phyloP scores from a whole-genome alignment of 2,329 filamentous ascomycete genomes.

The Aureobasidium zeae region DNA sequence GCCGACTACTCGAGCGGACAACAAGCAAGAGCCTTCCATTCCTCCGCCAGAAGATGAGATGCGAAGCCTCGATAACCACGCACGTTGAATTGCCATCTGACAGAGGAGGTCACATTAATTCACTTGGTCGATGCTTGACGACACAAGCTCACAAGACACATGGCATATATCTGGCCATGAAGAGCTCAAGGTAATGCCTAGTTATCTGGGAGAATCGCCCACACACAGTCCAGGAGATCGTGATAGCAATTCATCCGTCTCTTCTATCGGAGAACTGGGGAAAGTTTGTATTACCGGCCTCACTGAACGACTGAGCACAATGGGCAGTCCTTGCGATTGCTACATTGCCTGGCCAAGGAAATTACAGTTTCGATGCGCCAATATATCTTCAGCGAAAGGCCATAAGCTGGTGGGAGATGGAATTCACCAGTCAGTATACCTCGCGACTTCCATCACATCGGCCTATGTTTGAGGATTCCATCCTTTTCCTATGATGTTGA shows the following conservation, averaged over 20 bases:
- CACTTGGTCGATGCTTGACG: slow-evolving; percentile 22
- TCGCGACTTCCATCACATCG: not conserved
- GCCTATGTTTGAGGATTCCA: not conserved
- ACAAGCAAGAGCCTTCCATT: slow-evolving; percentile 11
- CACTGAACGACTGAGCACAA: too few species aligned
- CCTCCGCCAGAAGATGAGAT: slow-evolving; percentile 6
- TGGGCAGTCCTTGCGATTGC: slow-evolving; percentile 29
- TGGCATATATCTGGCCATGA: too few species aligned
- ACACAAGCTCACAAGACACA: slow-evolving; percentile 27
- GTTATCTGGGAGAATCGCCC: slow-evolving; percentile 24
- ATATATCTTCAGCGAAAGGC: slow-evolving; percentile 34
- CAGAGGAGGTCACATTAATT: slow-evolving; percentile 8
- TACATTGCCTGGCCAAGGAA: too few species aligned
- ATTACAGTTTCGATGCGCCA: too few species aligned
- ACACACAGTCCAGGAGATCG: too few species aligned
- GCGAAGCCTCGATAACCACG: slow-evolving; percentile 1
- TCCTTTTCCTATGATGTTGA: too few species aligned
- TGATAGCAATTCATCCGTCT: slow-evolving; percentile 29
- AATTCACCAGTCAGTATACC: slow-evolving; percentile 38
- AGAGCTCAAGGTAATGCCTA: slow-evolving; percentile 24
- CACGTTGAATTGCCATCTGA: not conserved
- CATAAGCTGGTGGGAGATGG: slow-evolving; percentile 36
- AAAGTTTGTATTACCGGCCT: slow-evolving; percentile 29
- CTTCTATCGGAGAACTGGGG: slow-evolving; percentile 28
- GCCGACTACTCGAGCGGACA: slow-evolving; percentile 5